phyloP scores from a whole-genome alignment of 1,139 yeast species.

The Geotrichum klebahnii region DNA sequence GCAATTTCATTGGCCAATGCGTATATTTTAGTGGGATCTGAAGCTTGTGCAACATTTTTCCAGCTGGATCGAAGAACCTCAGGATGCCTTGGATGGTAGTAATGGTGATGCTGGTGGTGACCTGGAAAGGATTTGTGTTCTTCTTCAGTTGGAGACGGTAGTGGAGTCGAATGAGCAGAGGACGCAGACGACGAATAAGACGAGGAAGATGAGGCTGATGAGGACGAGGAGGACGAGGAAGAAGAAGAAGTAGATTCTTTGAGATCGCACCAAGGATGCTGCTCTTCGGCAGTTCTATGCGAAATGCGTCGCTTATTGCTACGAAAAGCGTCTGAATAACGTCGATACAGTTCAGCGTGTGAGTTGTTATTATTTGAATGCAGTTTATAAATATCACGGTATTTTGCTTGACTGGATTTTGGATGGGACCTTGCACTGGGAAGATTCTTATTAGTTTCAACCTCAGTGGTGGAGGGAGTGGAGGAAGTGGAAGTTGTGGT shows the following conservation, averaged over 20 bases:
- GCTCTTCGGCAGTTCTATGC: neutral
- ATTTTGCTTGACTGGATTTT: neutral
- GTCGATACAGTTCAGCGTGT: constrained; percentile 5
- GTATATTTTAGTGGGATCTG: constrained; percentile 3
- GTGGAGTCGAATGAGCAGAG: neutral
- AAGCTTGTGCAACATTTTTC: neutral
- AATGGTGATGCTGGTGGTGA: neutral
- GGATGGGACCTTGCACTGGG: neutral
- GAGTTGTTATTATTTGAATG: neutral
- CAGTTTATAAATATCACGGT: constrained; percentile 13
- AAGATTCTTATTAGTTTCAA: neutral
- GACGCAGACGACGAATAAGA: neutral
- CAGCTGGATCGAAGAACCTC: constrained; percentile 6
- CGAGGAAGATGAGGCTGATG: no score
- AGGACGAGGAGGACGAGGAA: no score
- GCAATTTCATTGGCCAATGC: constrained; percentile 13
- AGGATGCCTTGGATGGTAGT: constrained; percentile 7
- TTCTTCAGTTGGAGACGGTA: constrained; percentile 2
- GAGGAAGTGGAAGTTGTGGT: neutral
- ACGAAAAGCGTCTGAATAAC: constrained; percentile 9
- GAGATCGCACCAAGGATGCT: constrained; percentile 8
- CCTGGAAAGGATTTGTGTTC: neutral
- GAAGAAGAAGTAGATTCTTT: no score
- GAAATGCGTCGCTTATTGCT: constrained; percentile 13
- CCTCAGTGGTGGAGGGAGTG: neutral